Conservation (phyloP, 352 stramenopile species). For the Globisporangium yorkense region DNA sequence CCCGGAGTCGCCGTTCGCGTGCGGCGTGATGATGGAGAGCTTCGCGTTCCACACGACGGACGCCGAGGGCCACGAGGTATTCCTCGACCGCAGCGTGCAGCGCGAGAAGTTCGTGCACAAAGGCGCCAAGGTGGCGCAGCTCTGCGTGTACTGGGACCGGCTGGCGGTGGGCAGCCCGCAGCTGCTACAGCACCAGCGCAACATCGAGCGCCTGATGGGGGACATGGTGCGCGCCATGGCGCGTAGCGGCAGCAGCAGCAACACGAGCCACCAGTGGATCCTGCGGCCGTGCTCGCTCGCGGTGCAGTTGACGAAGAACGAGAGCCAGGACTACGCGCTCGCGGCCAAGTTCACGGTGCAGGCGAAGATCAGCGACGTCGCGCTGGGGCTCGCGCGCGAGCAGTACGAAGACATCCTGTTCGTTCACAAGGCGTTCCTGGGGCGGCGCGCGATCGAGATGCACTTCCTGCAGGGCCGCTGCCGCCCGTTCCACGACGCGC, state of each 20-base stretch:
- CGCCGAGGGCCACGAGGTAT: conserved; percentile 50
- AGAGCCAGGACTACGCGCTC: conserved; percentile 57
- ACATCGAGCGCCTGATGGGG: conserved; percentile 36
- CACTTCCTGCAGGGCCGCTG: conserved; percentile 59
- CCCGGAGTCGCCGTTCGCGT: conserved; percentile 54
- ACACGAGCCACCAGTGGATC: conserved; percentile 26
- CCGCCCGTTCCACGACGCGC: conserved; percentile 44
- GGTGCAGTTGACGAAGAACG: conserved; percentile 76
- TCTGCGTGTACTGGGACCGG: conserved; percentile 69
- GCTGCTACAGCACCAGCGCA: conserved; percentile 29
- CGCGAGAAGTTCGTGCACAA: conserved; percentile 55
- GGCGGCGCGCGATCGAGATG: conserved; percentile 50
- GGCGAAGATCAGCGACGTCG: conserved; percentile 38
- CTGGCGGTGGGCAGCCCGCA: conserved; percentile 15
- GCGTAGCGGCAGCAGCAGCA: conserved; percentile 5
- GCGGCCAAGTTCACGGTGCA: conserved; percentile 66
- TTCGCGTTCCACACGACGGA: conserved; percentile 77
- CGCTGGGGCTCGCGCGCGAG: conserved; percentile 52
- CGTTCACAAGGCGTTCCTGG: conserved; percentile 56
- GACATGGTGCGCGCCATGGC: conserved; percentile 41
- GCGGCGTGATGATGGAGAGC: conserved; percentile 55
- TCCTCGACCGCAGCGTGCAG: conserved; percentile 49
- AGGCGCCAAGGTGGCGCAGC: conserved; percentile 37
- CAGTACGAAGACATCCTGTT: conserved; percentile 84
- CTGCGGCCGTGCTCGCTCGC: conserved; percentile 41